phyloP scores from a whole-genome alignment of 768 basidiomycete species.

The Neoboletus subvelutipes region DNA sequence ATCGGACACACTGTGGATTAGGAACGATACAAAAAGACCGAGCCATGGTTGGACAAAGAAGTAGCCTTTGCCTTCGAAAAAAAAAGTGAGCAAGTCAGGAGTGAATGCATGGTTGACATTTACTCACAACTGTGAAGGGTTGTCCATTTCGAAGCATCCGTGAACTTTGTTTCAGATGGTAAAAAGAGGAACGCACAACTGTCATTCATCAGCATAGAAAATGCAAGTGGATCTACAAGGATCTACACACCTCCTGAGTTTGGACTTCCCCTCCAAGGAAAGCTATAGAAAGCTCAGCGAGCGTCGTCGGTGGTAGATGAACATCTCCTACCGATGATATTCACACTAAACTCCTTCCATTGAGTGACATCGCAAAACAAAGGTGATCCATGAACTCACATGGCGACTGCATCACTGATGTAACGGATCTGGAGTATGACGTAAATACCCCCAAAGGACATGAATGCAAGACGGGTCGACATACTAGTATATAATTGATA shows the following conservation, averaged over 20 bases:
- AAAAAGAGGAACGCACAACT: constrained; percentile 16
- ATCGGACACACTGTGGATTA: constrained; percentile 6
- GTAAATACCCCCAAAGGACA: background rate
- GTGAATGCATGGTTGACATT: background rate
- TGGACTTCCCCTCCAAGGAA: constrained; percentile 10
- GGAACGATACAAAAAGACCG: background rate
- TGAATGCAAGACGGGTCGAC: background rate
- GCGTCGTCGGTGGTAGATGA: background rate
- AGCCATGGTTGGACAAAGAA: constrained; percentile 8
- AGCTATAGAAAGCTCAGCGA: constrained; percentile 1
- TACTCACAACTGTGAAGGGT: constrained; percentile 7
- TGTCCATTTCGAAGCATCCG: background rate
- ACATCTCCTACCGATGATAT: constrained; percentile 2
- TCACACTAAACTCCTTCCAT: constrained; percentile 4
- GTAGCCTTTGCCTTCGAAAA: constrained; percentile 8
- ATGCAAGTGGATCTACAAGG: background rate
- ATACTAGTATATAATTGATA: constrained; percentile 19
- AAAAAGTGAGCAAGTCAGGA: background rate
- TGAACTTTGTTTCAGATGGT: background rate
- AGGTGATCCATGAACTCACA: constrained; percentile 7
- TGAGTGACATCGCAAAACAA: background rate
- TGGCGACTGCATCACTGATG: constrained; percentile 16
- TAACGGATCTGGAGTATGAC: constrained; percentile 18
- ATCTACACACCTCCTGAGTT: constrained; percentile 5
- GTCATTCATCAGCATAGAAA: background rate